Evolutionary conservation across 768 basidiomycete genomes (phyloP).

Genomic region (Clavulina sp.): DNA sequence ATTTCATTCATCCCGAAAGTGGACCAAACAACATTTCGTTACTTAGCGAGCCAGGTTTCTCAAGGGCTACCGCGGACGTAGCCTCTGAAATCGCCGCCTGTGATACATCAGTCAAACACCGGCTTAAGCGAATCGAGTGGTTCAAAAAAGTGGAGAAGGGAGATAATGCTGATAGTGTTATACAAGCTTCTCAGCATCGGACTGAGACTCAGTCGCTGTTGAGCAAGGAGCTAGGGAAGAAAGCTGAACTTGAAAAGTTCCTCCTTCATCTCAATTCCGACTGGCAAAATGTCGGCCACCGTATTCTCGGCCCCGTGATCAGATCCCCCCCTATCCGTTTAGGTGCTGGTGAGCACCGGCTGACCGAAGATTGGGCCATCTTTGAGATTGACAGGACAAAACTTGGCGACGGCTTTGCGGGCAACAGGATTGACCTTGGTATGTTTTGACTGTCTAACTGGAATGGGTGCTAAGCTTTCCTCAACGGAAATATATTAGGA

Average conservation of each 20-base stretch:
- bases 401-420: constrained; percentile 9
- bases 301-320: constrained; percentile 16
- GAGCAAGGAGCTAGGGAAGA: constrained; percentile 9
- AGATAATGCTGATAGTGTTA: background rate
- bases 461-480: no score
- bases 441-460: constrained; percentile 9
- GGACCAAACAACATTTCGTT: constrained; percentile 10
- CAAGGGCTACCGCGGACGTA: constrained; percentile 9
- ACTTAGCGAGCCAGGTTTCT: constrained; percentile 10
- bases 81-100: constrained; percentile 2
- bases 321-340: constrained; percentile 14
- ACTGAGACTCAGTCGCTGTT: constrained; percentile 6
- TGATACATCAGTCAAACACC: constrained; percentile 1
- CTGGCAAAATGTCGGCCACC: constrained; percentile 15
- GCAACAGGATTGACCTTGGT: constrained; percentile 17
- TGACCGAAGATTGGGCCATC: constrained; percentile 15
- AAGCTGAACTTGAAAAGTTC: constrained; percentile 12
- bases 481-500: constrained; percentile 16
- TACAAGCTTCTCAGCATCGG: constrained; percentile 8
- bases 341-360: constrained; percentile 6
- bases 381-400: constrained; percentile 12
- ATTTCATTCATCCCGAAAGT: background rate
- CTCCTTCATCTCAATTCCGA: constrained; percentile 12
- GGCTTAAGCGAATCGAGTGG: constrained; percentile 1
- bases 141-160: constrained; percentile 3